Base-by-base conservation (phyloP, 345 rosid species). In the Eucalyptus pumila region DNA sequence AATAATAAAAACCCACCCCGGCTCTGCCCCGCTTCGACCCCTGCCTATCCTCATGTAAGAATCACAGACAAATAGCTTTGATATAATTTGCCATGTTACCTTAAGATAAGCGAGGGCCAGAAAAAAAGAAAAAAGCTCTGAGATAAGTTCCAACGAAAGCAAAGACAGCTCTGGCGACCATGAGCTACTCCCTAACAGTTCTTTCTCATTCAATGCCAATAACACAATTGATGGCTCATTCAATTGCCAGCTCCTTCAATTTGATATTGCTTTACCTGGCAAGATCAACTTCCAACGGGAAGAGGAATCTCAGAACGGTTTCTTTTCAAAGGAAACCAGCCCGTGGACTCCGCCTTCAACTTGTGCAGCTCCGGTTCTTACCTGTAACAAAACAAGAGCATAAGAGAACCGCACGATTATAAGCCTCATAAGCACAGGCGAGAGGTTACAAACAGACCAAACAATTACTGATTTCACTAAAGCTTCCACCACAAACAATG, bases 281-380 rank as follows among this genome's bases (percentile, higher is more conserved):
- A 37, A 86, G 60, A 56, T 34, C 16, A 56, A 40, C 87, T 85
- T 48, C 80, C 4, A 10, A 86, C n/a, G 7, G 14, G 27, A 56
- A 34, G 27, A 86, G 49, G 54, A 50, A 50, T 40, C 87, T 94
- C 90, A 94, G 85, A 94, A 94, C 24, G 94, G 89, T 91, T 92
- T 97, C 96, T 96, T 97, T 88, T 92, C 98, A 40, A 93, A 96
- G 32, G 95, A 96, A 89, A 94, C 90, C 89, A 97, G 92, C 51
- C 97, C 97, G 34, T 96, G 99, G 37, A 96, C 92, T 89, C 97
- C 99, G 21, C 99, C 99, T 94, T 96, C 98, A 45, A 92, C 92
- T 90, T 96, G 98, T 42, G 99, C 99, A 30, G 99, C 99, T 87
- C 99, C 97, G 4, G 99, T 95, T 62, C 98, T 94, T 32, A 94